Percentiles rank a stretch among this genome's conserved stretches.
phyloP scores from a whole-genome alignment of 306 rosid species.

The Oxytropis ochrocephala region DNA sequence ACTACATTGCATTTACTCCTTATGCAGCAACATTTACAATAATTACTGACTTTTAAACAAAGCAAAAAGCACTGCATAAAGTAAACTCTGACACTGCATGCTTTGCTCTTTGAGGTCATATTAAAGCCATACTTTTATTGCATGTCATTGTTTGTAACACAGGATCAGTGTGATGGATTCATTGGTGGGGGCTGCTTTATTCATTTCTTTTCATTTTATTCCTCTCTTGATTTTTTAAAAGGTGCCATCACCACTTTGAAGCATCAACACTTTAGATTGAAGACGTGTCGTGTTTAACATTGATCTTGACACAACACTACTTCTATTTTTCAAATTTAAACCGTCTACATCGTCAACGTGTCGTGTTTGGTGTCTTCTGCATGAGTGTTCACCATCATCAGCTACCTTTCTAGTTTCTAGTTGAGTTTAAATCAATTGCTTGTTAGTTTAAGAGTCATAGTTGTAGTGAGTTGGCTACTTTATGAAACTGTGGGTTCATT shows the following conservation, averaged over 20 bases:
- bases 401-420: conserved; percentile 27
- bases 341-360: too few species aligned
- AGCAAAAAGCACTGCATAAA: conserved; percentile 35
- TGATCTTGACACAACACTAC: too few species aligned
- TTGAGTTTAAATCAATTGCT: conserved; percentile 27
- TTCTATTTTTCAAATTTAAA: too few species aligned
- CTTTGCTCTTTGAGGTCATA: conserved; percentile 24
- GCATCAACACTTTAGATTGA: too few species aligned
- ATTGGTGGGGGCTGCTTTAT: conserved; percentile 25
- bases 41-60: conserved; percentile 4
- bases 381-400: too few species aligned
- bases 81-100: conserved; percentile 27
- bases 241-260: background rate
- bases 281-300: too few species aligned
- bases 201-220: background rate
- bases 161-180: conserved; percentile 23
- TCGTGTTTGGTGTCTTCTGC: too few species aligned
- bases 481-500: conserved; percentile 20
- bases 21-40: conserved; percentile 15
- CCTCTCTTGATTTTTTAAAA: conserved; percentile 1
- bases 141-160: conserved; percentile 39
- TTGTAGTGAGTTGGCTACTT: conserved; percentile 33
- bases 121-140: conserved; percentile 30
- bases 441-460: conserved; percentile 35
- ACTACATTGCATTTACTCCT: conserved; percentile 2